A percentile compares a stretch with the other conserved stretches of the same genome.
phyloP scores from a whole-genome alignment of 1,284 basidiomycete genomes.

The Cystobasidium sp. region DNA sequence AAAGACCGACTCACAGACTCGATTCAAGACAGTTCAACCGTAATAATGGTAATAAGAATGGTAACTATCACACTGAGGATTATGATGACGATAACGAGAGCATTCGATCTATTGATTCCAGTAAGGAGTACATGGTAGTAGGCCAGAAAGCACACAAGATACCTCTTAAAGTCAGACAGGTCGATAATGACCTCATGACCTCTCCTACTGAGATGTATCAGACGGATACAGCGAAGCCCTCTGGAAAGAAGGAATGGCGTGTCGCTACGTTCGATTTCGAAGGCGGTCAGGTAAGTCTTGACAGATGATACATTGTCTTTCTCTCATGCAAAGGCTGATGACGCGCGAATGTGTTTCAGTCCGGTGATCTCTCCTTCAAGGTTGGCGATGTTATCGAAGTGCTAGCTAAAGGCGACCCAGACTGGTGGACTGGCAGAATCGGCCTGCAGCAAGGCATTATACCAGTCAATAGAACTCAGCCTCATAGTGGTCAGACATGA shows the following conservation, averaged over 20 bases:
- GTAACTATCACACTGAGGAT: background rate
- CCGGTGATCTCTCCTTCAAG: slow-evolving; percentile 79
- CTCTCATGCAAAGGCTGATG: background rate
- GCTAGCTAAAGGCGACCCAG: slow-evolving; percentile 72
- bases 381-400: slow-evolving; percentile 81
- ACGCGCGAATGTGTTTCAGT: slow-evolving; percentile 56
- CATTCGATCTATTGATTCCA: slow-evolving; percentile 37
- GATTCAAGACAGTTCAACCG: slow-evolving; percentile 26
- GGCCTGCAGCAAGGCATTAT: slow-evolving; percentile 62
- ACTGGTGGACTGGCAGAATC: slow-evolving; percentile 71
- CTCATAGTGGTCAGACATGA: slow-evolving; percentile 13
- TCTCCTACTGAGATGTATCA: slow-evolving; percentile 8
- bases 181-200: slow-evolving; percentile 30
- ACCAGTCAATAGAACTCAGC: slow-evolving; percentile 59
- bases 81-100: slow-evolving; percentile 17
- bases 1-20: slow-evolving; percentile 28
- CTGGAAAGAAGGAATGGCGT: slow-evolving; percentile 13
- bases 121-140: slow-evolving; percentile 29
- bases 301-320: background rate
- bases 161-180: slow-evolving; percentile 15
- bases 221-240: background rate
- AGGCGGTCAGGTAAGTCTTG: slow-evolving; percentile 32
- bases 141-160: slow-evolving; percentile 25
- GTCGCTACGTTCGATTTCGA: slow-evolving; percentile 41
- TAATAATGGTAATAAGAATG: background rate